Conservation (phyloP, 345 rosid genomes). For the Eucalyptus pauciflora region DNA sequence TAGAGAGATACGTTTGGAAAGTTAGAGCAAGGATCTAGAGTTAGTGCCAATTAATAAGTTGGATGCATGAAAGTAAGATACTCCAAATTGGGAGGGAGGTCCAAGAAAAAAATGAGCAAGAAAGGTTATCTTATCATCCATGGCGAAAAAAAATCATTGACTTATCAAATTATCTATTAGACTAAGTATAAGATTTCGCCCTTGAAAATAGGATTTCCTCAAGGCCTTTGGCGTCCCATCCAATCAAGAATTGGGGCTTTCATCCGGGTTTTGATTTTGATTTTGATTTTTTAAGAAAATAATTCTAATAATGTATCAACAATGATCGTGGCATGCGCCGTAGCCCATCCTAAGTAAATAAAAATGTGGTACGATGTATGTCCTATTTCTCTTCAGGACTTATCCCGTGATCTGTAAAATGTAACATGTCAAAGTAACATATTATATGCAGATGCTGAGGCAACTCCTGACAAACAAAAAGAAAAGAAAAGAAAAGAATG, state of each 20-base stretch:
- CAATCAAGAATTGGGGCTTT: neutral
- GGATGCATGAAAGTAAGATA: neutral
- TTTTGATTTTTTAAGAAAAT: neutral
- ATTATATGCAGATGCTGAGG: neutral
- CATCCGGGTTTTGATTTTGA: rapidly evolving
- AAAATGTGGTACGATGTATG: neutral
- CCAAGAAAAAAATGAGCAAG: neutral
- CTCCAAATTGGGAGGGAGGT: neutral
- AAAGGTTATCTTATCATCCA: neutral
- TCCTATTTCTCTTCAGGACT: neutral
- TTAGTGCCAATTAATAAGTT: neutral
- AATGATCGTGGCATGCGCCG: rapidly evolving
- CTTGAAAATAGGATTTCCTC: neutral
- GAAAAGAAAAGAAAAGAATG: neutral
- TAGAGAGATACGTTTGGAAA: neutral
- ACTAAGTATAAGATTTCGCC: rapidly evolving
- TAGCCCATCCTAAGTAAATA: neutral
- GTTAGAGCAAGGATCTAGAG: neutral
- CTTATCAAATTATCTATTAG: neutral
- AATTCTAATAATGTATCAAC: neutral
- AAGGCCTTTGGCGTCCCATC: neutral
- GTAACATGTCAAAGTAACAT: neutral
- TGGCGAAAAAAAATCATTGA: neutral
- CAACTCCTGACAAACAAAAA: neutral
- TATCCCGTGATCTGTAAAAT: neutral